A percentile compares a stretch with the other conserved stretches of the same genome.
These are phyloP conservation scores for Papiliotrema terrestris DNA, from an alignment of 1,284 basidiomycete genomes.

Conservation along the genomic window DNA sequence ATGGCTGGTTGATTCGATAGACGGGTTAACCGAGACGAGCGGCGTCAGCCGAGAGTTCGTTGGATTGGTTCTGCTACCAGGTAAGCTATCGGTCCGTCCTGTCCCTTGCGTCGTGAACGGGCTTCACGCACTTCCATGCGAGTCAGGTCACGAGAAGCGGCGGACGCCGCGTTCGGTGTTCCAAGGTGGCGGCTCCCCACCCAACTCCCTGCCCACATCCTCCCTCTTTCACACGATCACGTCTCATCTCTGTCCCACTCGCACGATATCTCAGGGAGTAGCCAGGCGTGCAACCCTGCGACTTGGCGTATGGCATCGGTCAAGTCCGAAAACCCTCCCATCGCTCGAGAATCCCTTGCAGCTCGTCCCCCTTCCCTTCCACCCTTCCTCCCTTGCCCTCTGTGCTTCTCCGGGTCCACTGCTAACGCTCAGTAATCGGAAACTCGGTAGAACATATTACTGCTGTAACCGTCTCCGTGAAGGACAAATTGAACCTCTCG, in stretches of 20 bases:
- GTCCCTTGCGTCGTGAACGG: background rate
- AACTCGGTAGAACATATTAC: conserved; percentile 84
- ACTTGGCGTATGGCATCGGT: no score
- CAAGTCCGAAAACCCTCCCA: no score
- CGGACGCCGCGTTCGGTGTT: no score
- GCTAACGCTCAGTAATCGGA: conserved; percentile 51
- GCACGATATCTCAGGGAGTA: background rate
- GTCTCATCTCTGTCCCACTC: background rate
- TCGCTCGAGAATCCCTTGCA: background rate
- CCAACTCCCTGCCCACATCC: background rate
- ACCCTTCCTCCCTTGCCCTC: conserved; percentile 50
- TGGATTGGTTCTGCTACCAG: conserved; percentile 77
- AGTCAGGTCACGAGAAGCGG: no score
- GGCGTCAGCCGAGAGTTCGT: conserved; percentile 65
- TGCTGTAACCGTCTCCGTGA: conserved; percentile 78
- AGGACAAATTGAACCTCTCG: conserved; percentile 53
- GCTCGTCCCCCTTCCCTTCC: background rate
- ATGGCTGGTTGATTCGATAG: conserved; percentile 74
- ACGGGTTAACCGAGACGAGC: conserved; percentile 56
- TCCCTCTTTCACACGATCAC: background rate
- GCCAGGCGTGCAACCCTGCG: no score
- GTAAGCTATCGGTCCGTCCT: conserved; percentile 48
- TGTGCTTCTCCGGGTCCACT: conserved; percentile 62
- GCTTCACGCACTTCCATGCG: no score
- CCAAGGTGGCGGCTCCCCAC: no score